A percentile compares a stretch with the other conserved stretches of the same genome.
phyloP scores from a whole-genome alignment of 2,329 filamentous ascomycete genomes.

The Aureobasidium sp. region DNA sequence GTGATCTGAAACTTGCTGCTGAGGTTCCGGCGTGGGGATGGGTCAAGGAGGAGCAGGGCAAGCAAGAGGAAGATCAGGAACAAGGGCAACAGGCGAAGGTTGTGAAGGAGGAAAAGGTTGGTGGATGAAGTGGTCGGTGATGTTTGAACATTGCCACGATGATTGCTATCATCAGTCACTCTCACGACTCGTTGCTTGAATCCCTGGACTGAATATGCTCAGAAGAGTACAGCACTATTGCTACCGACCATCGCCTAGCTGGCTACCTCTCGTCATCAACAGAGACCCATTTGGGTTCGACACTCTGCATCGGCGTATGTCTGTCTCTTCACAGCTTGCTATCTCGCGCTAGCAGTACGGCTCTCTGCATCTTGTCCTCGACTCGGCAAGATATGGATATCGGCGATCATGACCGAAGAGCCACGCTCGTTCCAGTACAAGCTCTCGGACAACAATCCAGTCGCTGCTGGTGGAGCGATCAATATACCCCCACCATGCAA shows the following conservation, averaged over 20 bases:
- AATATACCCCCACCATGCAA: background rate
- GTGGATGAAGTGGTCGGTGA: background rate
- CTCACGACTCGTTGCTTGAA: background rate
- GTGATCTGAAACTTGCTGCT: conserved; percentile 38
- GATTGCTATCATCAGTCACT: background rate
- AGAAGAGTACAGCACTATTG: background rate
- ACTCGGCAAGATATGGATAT: background rate
- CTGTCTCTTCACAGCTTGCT: too few species aligned
- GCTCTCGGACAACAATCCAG: background rate
- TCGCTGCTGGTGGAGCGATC: background rate
- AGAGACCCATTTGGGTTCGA: background rate
- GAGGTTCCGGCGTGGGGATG: conserved; percentile 25
- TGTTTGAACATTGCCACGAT: background rate
- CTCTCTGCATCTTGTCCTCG: too few species aligned
- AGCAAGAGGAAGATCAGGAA: background rate
- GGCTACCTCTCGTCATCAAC: background rate
- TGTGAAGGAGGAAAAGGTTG: background rate
- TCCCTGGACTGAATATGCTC: background rate
- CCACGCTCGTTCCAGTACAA: background rate
- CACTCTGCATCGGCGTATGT: background rate
- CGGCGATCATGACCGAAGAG: too few species aligned
- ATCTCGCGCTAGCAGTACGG: background rate
- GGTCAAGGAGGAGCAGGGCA: background rate
- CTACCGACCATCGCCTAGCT: background rate
- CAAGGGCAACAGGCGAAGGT: background rate